These are phyloP conservation scores for Zymoseptoria tritici DNA, from an alignment of 2,329 filamentous ascomycete genomes.

Conservation along the genomic window DNA sequence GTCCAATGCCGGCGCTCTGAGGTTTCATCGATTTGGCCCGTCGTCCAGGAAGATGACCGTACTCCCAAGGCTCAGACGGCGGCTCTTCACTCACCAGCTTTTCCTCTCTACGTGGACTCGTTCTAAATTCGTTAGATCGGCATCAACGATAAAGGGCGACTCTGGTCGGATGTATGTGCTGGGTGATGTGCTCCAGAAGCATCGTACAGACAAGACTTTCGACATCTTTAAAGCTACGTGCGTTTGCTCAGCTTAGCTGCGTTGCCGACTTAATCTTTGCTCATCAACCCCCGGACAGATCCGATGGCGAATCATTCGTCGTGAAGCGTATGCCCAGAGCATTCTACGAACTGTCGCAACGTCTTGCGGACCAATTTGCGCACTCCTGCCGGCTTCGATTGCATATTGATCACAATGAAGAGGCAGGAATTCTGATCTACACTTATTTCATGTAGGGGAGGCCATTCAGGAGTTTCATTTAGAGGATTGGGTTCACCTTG, in stretches of 20 bases:
- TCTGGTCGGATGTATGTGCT: constrained; percentile 32
- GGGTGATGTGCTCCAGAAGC: constrained; percentile 27
- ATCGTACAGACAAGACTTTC: constrained; percentile 22
- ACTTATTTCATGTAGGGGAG: constrained; percentile 30
- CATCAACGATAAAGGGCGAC: constrained; percentile 30
- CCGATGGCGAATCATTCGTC: constrained; percentile 27
- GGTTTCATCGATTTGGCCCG: background rate
- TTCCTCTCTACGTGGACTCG: background rate
- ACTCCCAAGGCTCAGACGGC: background rate
- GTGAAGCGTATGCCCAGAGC: constrained; percentile 28
- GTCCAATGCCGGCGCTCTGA: too few species aligned
- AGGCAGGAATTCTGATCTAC: constrained; percentile 31
- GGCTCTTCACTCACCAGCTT: background rate
- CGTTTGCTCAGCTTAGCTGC: constrained; percentile 7
- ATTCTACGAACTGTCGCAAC: constrained; percentile 29
- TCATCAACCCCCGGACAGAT: constrained; percentile 20
- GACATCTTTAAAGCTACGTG: constrained; percentile 33
- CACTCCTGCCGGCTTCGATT: constrained; percentile 31
- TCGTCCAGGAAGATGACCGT: background rate
- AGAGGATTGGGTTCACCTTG: constrained; percentile 32
- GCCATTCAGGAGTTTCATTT: constrained; percentile 32
- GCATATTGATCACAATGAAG: constrained; percentile 30
- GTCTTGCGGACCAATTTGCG: constrained; percentile 29
- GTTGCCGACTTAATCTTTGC: background rate
- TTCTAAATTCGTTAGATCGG: constrained; percentile 23